Conservation (phyloP, 768 basidiomycete species). For the Tricholoma flavovirens region DNA sequence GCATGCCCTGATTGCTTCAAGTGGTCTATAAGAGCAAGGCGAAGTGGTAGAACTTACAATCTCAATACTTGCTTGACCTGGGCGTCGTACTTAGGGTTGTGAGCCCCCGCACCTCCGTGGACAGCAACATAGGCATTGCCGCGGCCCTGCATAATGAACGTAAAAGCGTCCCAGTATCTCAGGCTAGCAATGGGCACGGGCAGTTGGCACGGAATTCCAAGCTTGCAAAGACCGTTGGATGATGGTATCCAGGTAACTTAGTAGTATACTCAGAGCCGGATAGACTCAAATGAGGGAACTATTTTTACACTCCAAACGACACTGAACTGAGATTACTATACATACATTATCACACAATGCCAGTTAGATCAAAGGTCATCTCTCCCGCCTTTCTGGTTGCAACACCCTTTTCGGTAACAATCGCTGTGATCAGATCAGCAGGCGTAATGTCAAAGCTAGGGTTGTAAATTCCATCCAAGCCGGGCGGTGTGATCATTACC, state of each 20-base stretch:
- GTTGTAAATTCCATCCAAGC: constrained; percentile 70
- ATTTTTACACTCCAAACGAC: no score
- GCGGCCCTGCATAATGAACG: neutral
- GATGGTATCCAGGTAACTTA: no score
- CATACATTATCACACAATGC: constrained; percentile 41
- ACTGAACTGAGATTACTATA: no score
- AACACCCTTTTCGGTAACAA: constrained; percentile 94
- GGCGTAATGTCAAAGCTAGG: constrained; percentile 97
- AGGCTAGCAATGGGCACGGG: no score
- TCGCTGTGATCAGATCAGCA: constrained; percentile 86
- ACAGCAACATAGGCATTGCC: constrained; percentile 48
- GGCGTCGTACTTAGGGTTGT: constrained; percentile 41
- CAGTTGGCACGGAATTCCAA: no score
- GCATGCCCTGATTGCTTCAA: constrained; percentile 42
- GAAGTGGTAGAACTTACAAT: constrained; percentile 33
- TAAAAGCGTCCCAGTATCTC: no score
- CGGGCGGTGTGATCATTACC: constrained; percentile 77
- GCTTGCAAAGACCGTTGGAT: no score
- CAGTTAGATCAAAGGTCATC: constrained; percentile 55
- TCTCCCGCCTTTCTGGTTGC: constrained; percentile 63
- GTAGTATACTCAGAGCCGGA: no score
- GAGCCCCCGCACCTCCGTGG: constrained; percentile 77
- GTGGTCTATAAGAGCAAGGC: neutral
- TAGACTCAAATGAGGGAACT: no score
- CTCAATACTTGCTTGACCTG: constrained; percentile 51